Percentiles rank a stretch among this genome's conserved stretches.
Conservation (phyloP, 2,329 filamentous ascomycete genomes). For the Basipetospora chlamydospora region DNA sequence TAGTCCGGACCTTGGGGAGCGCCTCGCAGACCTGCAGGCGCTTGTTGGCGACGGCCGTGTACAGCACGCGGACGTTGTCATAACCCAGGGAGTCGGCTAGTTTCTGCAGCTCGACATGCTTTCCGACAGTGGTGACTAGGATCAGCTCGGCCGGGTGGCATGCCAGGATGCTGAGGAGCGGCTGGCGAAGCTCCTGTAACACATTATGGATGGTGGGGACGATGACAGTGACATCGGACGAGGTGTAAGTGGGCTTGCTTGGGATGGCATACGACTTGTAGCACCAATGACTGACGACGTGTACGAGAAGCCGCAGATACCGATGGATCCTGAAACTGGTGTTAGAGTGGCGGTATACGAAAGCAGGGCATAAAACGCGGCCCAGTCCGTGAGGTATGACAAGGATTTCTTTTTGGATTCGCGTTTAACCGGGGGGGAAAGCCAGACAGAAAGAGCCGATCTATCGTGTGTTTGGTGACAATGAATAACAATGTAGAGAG, state of each 20-base stretch:
- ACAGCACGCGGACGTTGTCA: conserved; percentile 57
- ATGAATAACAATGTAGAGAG: too few species aligned
- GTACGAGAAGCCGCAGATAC: conserved; percentile 73
- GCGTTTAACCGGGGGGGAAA: too few species aligned
- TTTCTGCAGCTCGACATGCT: conserved; percentile 51
- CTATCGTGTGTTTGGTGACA: too few species aligned
- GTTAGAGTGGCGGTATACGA: conserved; percentile 11
- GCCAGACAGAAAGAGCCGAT: too few species aligned
- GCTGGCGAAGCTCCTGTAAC: conserved; percentile 70
- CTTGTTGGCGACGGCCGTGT: conserved; percentile 82
- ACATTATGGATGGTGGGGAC: conserved; percentile 84
- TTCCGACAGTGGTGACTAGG: conserved; percentile 74
- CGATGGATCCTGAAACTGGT: conserved; percentile 55
- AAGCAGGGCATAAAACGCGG: too few species aligned
- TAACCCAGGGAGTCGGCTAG: conserved; percentile 47
- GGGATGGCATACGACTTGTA: conserved; percentile 78
- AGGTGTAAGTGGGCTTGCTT: conserved; percentile 62
- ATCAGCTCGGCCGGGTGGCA: conserved; percentile 61
- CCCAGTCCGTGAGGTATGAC: too few species aligned
- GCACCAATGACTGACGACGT: conserved; percentile 71
- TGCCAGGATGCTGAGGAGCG: conserved; percentile 61
- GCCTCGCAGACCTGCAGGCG: conserved; percentile 85
- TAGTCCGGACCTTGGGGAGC: conserved; percentile 68
- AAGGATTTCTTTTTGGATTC: too few species aligned
- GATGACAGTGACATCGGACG: conserved; percentile 81